Percentiles rank a stretch among this genome's conserved stretches.
Evolutionary conservation across 768 basidiomycete genomes (phyloP).

Genomic region (Termitomyces sp.): DNA sequence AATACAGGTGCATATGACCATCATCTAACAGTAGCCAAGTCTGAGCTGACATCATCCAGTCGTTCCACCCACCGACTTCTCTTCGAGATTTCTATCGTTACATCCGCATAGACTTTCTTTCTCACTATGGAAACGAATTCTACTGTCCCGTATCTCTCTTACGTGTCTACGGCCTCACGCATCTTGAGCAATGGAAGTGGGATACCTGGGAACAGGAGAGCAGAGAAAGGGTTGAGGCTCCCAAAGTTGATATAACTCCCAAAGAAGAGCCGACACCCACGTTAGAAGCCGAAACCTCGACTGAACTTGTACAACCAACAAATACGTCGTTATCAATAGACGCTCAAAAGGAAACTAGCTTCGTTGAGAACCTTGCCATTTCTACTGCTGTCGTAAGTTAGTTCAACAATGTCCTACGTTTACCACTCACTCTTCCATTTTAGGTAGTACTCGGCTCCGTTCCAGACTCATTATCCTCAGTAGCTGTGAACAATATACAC

Average conservation of each 20-base stretch:
- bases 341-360: not conserved
- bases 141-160: constrained; percentile 93
- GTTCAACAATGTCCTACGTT: not conserved
- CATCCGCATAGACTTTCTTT: constrained; percentile 89
- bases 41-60: constrained; percentile 29
- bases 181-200: constrained; percentile 96
- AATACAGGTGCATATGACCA: constrained; percentile 63
- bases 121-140: constrained; percentile 91
- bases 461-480: not conserved
- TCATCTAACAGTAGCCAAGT: not conserved
- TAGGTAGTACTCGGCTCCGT: not conserved
- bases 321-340: not conserved
- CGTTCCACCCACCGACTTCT: constrained; percentile 72
- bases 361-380: not conserved
- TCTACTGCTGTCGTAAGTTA: not conserved
- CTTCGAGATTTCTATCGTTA: constrained; percentile 87
- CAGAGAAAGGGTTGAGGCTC: constrained; percentile 18
- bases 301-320: not conserved
- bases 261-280: not conserved
- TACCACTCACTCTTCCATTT: not conserved
- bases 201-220: constrained; percentile 77
- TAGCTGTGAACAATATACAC: not conserved
- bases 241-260: constrained; percentile 27
- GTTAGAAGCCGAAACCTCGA: not conserved
- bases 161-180: constrained; percentile 91